Evolutionary conservation across 495 filamentous ascomycete genomes (phyloP), one percentile per base, ranked within the genome.

Genomic region (Cercophora sp.): DNA sequence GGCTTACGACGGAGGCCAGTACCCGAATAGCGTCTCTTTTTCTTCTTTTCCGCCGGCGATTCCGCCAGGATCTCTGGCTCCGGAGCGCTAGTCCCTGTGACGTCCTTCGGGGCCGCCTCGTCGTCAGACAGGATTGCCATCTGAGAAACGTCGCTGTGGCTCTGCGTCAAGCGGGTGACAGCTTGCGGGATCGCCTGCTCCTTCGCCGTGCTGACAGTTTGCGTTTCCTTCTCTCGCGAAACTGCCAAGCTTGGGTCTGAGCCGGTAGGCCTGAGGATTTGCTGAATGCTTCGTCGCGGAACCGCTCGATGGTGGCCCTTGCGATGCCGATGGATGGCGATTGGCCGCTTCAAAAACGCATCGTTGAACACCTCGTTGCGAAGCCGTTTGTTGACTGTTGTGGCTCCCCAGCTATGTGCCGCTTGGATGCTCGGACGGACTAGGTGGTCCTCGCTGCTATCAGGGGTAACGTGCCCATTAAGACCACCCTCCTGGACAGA

Each of bases 321-420:
- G 34, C 80, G 72, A 46, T 83, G 78, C 18, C 72, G 71, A 20
- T 78, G 75, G 40, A 81, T 72, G 3, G 74, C 70, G 47, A 96
- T 85, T 2, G 86, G 82, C 46, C 91, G 85, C 25, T 89, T 89
- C 34, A 87, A 78, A 67, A 98, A 98, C 0, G 95, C 93, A 64
- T 97, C 93, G 49, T 91, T 84, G 48, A 98, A 84, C 16, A 98
- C 92, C 64, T 96, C 87, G 60, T 96, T 91, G 40, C 91, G 84
- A 16, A 98, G 71, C 54, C 84, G 84, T 50, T 83, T 85, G 62
- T 98, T 98, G 18, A 97, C 87, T 16, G 83, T 92, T 2, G 93
- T 98, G n/a, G 90, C 89, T 10, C 93, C 93, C 94, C 90, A 96
- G 66, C 88, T 92, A 50, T 82, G 79, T n/a, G 76, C 73, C 6